These are phyloP conservation scores for Hippophae gyantsensis DNA, from an alignment of 306 rosid species.

Conservation along the genomic window DNA sequence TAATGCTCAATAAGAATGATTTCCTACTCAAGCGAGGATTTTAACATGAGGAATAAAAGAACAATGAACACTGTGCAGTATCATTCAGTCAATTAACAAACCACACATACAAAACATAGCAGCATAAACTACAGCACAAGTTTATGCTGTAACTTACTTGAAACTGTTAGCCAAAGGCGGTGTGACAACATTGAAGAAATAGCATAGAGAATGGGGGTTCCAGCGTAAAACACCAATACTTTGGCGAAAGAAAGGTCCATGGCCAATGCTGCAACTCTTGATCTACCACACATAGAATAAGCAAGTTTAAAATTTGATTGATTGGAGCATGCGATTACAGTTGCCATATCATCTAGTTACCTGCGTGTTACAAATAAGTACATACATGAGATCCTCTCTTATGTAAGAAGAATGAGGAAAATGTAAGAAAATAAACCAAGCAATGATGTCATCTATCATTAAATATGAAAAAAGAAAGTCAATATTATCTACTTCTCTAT, in stretches of 20 bases:
- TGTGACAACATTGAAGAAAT: slow-evolving; percentile 25
- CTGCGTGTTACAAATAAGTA: slow-evolving; percentile 6
- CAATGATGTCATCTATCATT: neutral
- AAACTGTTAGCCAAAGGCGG: slow-evolving; percentile 32
- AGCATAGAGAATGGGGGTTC: slow-evolving; percentile 23
- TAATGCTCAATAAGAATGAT: neutral
- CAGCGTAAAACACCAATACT: slow-evolving; percentile 17
- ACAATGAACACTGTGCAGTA: too few species aligned
- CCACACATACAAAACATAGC: neutral
- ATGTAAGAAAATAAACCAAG: neutral
- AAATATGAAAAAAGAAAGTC: neutral
- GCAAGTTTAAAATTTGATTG: slow-evolving; percentile 23
- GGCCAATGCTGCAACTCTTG: slow-evolving; percentile 24
- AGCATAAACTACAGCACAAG: neutral
- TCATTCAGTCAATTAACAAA: too few species aligned
- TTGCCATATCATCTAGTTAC: slow-evolving; percentile 25
- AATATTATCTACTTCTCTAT: neutral
- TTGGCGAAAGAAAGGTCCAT: slow-evolving; percentile 25
- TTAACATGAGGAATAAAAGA: too few species aligned
- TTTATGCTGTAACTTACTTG: slow-evolving; percentile 39
- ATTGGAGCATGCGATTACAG: slow-evolving; percentile 17
- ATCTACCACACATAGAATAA: slow-evolving; percentile 16
- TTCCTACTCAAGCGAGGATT: neutral
- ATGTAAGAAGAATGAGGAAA: neutral
- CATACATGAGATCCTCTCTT: neutral